Base-by-base conservation (phyloP, 2,329 filamentous ascomycete species). In the Sporothrix inflata region DNA sequence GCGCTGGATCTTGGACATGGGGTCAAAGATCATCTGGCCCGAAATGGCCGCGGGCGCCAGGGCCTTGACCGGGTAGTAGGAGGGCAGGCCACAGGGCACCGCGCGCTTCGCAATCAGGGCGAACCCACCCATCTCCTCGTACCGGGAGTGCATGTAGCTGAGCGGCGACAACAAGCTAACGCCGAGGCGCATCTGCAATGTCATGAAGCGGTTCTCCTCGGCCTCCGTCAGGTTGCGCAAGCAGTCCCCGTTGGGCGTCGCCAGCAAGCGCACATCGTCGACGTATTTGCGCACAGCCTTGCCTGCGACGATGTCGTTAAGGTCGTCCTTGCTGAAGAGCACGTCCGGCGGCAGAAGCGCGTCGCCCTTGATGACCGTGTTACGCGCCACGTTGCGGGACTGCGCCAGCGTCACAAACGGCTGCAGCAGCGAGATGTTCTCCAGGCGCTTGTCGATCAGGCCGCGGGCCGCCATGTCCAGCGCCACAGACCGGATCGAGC, bases 171-270 rank as follows among this genome's bases (percentile, higher is more conserved):
- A 81, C 16, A 85, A 84, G 49, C 83, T 82, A 9, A 80, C 78
- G 2, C 86, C 85, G 60, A 93, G 82, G 7, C 82, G 82, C 65
- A 85, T 83, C 79, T 95, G 93, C 5, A 95, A 85, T 68, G 88
- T 85, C 12, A 95, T 83, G 75, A 92, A 94, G 4, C 87, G 86
- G 45, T 90, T 84, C 78, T 94, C 92, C 74, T 94, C 90, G 55
- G 91, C 88, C 4, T 86, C 82, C 1, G 86, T 89, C 70, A 96
- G 81, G 72, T 92, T 91, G 75, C 91, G 89, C n/a, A 95, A 84
- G 78, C 91, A 92, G 74, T 93, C 90, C 12, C 92, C 92, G 74
- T 91, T 90, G 0, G 92, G 91, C 0, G 92, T 94, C 69, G 94
- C 88, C 75, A 94, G 86, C 74, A 92, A 89, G 34, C 91, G 86